Conservation (phyloP, 495 filamentous ascomycete species). For the Amphirosellinia nigrospora region DNA sequence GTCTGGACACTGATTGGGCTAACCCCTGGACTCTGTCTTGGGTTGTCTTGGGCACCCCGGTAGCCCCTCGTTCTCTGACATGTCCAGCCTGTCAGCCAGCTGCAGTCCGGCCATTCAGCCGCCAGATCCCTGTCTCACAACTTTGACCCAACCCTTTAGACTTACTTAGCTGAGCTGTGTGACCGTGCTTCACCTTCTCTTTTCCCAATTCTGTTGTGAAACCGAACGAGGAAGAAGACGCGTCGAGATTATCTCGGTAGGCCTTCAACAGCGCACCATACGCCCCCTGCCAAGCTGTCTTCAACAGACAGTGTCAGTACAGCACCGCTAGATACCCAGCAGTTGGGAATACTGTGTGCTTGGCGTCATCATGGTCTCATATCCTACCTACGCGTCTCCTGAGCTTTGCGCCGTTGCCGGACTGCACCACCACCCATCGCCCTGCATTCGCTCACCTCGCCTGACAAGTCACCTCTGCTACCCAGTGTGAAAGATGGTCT, state of each 20-base stretch:
- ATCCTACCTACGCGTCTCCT: neutral
- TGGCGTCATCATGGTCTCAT: neutral
- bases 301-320: conserved; percentile 22
- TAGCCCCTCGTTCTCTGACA: neutral
- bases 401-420: neutral
- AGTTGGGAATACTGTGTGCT: neutral
- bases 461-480: neutral
- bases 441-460: neutral
- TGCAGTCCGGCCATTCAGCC: neutral
- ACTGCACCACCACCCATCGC: neutral
- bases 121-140: neutral
- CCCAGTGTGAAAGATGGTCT: neutral
- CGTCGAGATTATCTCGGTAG: neutral
- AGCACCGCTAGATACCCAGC: neutral
- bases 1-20: conserved; percentile 1
- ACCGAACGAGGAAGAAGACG: neutral
- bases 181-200: neutral
- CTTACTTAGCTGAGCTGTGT: neutral
- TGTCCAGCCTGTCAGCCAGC: neutral
- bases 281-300: conserved; percentile 16
- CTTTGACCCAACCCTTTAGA: neutral
- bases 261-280: conserved; percentile 22
- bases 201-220: neutral
- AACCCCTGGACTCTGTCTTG: neutral
- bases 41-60: neutral